Conservation (phyloP, 2,329 filamentous ascomycete species). For the Dactylellina drechsleri region DNA sequence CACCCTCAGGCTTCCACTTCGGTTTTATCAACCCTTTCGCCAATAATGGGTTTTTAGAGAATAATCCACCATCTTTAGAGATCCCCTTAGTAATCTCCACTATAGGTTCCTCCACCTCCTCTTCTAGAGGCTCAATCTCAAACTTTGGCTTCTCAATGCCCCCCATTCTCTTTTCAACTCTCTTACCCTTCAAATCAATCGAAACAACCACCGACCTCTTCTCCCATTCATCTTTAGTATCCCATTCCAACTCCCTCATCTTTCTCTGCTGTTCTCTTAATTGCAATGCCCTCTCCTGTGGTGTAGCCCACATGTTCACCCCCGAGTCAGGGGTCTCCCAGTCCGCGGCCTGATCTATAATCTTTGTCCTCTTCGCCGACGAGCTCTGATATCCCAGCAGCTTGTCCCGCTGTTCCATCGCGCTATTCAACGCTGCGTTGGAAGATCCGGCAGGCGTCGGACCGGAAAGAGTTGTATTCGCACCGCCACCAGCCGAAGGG, state of each 20-base stretch:
- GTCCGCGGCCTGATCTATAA: constrained; percentile 85
- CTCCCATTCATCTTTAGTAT: constrained; percentile 84
- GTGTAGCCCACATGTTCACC: constrained; percentile 82
- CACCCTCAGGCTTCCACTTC: constrained; percentile 58
- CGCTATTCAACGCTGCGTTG: constrained; percentile 66
- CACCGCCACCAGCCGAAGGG: constrained; percentile 59
- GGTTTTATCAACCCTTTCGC: constrained; percentile 46
- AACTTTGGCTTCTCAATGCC: constrained; percentile 73
- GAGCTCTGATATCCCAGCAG: constrained; percentile 84
- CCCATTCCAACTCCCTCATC: constrained; percentile 86
- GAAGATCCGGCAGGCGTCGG: constrained; percentile 60
- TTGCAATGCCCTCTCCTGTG: constrained; percentile 82
- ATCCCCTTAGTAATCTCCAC: constrained; percentile 21
- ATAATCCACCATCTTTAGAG: constrained; percentile 38
- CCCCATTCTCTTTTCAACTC: constrained; percentile 76
- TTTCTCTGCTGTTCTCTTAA: constrained; percentile 86
- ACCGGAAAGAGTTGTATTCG: constrained; percentile 12
- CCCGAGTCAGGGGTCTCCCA: constrained; percentile 72
- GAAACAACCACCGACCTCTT: constrained; percentile 85
- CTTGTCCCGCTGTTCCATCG: constrained; percentile 81
- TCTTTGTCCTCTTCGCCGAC: constrained; percentile 82
- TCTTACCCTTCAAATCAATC: constrained; percentile 81
- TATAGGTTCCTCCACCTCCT: constrained; percentile 56
- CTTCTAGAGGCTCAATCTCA: constrained; percentile 68
- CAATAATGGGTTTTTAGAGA: constrained; percentile 43